Percentiles rank a stretch among this genome's conserved stretches.
Conservation (phyloP, 1,284 basidiomycete species). For the Malassezia caprae region DNA sequence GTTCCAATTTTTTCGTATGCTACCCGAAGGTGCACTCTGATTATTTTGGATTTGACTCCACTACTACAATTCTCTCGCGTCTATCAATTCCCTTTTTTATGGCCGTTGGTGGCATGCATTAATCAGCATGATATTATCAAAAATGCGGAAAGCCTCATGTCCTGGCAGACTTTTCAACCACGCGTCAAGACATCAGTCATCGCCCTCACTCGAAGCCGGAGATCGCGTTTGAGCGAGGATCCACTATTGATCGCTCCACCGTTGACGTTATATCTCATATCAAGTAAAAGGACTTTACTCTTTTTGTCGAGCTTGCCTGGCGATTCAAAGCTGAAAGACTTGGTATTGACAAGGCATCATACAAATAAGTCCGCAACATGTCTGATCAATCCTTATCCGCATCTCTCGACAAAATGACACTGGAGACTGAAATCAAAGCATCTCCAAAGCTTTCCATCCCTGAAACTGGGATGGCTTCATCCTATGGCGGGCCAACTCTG, state of each 20-base stretch:
- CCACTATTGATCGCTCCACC: neutral
- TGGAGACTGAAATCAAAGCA: neutral
- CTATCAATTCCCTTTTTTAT: neutral
- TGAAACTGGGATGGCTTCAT: neutral
- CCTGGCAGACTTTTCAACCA: neutral
- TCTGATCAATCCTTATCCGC: conserved; percentile 9
- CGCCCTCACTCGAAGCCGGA: neutral
- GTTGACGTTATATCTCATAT: neutral
- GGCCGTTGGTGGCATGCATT: conserved; percentile 5
- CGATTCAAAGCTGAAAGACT: neutral
- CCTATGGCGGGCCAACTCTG: neutral
- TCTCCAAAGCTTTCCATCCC: neutral
- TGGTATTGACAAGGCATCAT: neutral
- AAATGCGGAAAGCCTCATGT: neutral
- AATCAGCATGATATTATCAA: neutral
- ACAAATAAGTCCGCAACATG: neutral
- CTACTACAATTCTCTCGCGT: neutral
- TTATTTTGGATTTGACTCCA: too few species aligned
- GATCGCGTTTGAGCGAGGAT: neutral
- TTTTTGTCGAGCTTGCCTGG: neutral
- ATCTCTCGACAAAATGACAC: conserved; percentile 7
- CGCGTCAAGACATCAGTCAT: neutral
- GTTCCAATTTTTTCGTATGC: conserved; percentile 46
- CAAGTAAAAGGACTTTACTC: neutral
- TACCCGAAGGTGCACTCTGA: conserved; percentile 18